Base-by-base conservation (phyloP, 2,329 filamentous ascomycete genomes). In the Tolypocladium endophyticum region DNA sequence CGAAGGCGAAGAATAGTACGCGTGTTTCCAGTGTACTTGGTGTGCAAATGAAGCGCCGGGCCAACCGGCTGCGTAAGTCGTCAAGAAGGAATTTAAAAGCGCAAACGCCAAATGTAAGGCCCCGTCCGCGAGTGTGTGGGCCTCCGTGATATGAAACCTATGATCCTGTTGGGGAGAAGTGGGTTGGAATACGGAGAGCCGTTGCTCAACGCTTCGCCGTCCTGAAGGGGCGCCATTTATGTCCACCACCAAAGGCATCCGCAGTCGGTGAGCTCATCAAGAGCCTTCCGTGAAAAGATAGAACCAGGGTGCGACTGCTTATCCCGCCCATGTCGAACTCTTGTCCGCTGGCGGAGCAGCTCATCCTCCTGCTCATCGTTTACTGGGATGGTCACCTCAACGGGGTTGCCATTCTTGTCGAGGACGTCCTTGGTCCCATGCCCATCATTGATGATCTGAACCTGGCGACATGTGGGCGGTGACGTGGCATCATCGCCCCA, bases 201-300 rank as follows among this genome's bases (percentile, higher is more conserved):
- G 28, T 18, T 14, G 28, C 50, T 33, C 50, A 5, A 8, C 8
- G 6, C 14, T 33, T 30, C 16, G 25, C 7, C 28, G 9, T 33
- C 28, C 23, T 9, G 2, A 9, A 7, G 11, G 11, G 28, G 23
- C 18, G 28, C 20, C 50, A 53, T 6, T 65, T 59, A 82, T 58
- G 73, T 76, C 55, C 77, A 71, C 72, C 76, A 81, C 81, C 81
- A 83, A 63, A 81, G 73, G 63, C 81, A 84, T 11, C 78, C 80
- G 59, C 81, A 84, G 41, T 77, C 72, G 59, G 77, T 81, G 59
- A 82, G 70, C 56, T 80, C 74, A 30, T 80, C 74, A 28, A 66
- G 59, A 25, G n/a, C 35, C 35, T 61, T 64, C 52, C 61, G 60
- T 14, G 67, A 33, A 9, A 68, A 2, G 30, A 61, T 39, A 2